Evolutionary conservation across 345 rosid genomes (phyloP), one percentile per base, ranked within the genome.

Genomic region (Laguncularia racemosa): DNA sequence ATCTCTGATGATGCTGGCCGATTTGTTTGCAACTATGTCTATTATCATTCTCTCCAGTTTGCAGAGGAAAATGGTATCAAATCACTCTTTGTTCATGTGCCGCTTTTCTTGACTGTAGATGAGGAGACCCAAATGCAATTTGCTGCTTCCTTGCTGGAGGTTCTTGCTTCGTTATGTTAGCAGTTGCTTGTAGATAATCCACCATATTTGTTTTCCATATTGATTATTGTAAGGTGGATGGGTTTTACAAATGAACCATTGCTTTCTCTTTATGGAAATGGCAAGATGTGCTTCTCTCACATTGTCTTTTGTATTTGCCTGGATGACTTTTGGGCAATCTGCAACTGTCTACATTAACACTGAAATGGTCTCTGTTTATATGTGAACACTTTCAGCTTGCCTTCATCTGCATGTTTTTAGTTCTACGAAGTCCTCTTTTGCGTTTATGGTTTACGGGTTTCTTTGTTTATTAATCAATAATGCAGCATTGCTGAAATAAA

Each of bases 21-120:
- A 51, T 93, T 93, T 62, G 99, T 93, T 26, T 93, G 99, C 90
- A 93, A 92, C 73, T 93, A 89, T 43, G 89, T 89, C 23, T 93
- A 93, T 74, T 93, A 93, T 58, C 97, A 93, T 46, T 93, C 99
- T 52, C 92, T 93, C 57, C 72, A 85, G 59, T 89, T 93, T 69
- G 99, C 96, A 14, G 95, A 87, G 61, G 76, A 80, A 80, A 93
- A 79, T 19, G 86, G 80, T 58, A 77, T 60, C 56, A 79, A 73
- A 64, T 82, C 99, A 23, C 88, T 93, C 49, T 93, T 93, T 66
- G 97, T 89, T 56, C 99, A 93, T 43, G 92, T 93, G 53, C 99
- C 99, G 44, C 95, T 93, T 52, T 93, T 93, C 83, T 66, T 82
- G 64, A 81, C 99, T 49, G 78, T 93, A 55, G 80, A 93, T 2